Conservation (phyloP, 345 rosid species). For the Noccaea bulbosa region DNA sequence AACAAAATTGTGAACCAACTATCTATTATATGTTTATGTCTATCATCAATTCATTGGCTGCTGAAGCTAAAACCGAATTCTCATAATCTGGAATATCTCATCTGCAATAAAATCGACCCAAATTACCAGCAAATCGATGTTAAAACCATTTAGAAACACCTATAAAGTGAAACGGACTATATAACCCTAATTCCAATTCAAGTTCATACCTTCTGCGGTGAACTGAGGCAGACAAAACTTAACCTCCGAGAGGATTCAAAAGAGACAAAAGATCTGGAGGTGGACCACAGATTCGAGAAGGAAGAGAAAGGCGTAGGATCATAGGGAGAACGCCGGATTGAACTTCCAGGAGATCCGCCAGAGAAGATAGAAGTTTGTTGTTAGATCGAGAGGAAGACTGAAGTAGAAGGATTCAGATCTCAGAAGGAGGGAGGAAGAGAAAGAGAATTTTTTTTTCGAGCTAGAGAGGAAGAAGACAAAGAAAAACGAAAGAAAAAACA, state of each 20-base stretch:
- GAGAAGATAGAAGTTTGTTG: too few relatives aligned
- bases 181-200: slow-evolving; percentile 20
- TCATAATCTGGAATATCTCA: slow-evolving; percentile 69
- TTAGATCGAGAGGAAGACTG: too few relatives aligned
- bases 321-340: too few relatives aligned
- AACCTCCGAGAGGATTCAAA: slow-evolving; percentile 83
- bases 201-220: slow-evolving; percentile 70
- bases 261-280: not conserved
- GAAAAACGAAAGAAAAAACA: too few relatives aligned
- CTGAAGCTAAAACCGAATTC: slow-evolving; percentile 59
- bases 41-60: slow-evolving; percentile 74
- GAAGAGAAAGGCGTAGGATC: too few relatives aligned
- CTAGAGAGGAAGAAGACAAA: too few relatives aligned
- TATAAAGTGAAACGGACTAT: slow-evolving; percentile 17
- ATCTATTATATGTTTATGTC: slow-evolving; percentile 47
- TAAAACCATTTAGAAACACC: not conserved
- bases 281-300: too few relatives aligned
- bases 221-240: slow-evolving; percentile 83
- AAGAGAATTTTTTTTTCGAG: too few relatives aligned
- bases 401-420: too few relatives aligned
- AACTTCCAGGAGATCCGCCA: too few relatives aligned
- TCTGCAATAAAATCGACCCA: slow-evolving; percentile 45
- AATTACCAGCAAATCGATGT: not conserved
- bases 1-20: too few relatives aligned
- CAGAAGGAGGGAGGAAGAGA: too few relatives aligned